Base-by-base conservation (phyloP, 2,329 filamentous ascomycete genomes). In the Hirsutella minnesotensis region DNA sequence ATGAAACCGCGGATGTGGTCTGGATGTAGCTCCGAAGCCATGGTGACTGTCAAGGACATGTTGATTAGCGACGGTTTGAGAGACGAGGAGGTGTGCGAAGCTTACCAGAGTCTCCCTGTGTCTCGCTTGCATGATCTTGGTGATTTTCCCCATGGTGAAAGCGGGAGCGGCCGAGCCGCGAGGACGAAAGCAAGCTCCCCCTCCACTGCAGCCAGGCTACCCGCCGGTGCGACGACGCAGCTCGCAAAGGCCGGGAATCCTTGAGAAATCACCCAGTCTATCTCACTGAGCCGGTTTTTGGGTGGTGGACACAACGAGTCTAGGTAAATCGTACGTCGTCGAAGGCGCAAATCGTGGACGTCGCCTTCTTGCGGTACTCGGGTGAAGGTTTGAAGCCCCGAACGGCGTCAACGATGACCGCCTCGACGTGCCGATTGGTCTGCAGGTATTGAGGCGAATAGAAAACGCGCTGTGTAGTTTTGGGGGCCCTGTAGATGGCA, bases 1-100 rank as follows among this genome's bases (percentile, higher is more conserved):
- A 68, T 39, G 87, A 77, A 50, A 76, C 71, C 45, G 74, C 73
- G 51, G 79, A 79, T 40, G 84, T 80, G 51, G 73, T 72, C 54
- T 81, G 70, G 55, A 95, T 82, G 58, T 89, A 96, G 42, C 83
- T 74, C 62, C 82, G 77, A 51, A 96, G 75, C 72, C 85, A 94
- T 52, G 87, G 83, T 62, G 92, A 95, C 86, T 95, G 52, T 39
- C 9, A 40, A 33, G 10, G 39, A 35, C 2, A 19, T 18, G 33
- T 18, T n/a, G 5, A n/a, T 3, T 16, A 18, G 16, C 33, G 33
- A 16, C 33, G 33, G 33, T 4, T 9, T 18, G 33, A 18, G 15
- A 5, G 15, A 9, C n/a, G 7, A 18, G 15, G 18, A 7, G 15
- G 19, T 5, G 7, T 10, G 19, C 2, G n/a, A 27, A 27, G 3